Conservation (phyloP, 768 basidiomycete species). For the Guyanaporus albipodus region DNA sequence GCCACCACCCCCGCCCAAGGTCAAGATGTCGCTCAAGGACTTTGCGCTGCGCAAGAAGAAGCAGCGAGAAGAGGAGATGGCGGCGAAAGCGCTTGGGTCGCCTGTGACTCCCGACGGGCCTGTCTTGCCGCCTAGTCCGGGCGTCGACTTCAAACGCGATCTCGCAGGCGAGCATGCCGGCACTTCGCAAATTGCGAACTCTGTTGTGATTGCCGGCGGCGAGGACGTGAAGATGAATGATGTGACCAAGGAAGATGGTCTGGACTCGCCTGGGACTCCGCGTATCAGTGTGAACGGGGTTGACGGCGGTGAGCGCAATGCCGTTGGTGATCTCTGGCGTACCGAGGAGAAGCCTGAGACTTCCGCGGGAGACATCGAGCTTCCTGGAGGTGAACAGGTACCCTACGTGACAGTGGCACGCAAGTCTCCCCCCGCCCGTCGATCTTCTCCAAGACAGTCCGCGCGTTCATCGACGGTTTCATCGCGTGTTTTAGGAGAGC, state of each 20-base stretch:
- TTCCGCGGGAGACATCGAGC: not conserved
- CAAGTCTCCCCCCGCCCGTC: not conserved
- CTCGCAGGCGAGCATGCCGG: slow-evolving; percentile 5
- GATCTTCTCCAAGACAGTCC: not conserved
- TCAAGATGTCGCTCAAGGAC: slow-evolving; percentile 54
- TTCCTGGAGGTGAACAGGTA: not conserved
- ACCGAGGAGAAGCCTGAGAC: not conserved
- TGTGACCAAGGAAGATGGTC: not conserved
- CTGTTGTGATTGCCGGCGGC: not conserved
- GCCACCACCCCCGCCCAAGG: slow-evolving; percentile 46
- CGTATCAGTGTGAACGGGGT: not conserved
- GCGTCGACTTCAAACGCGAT: slow-evolving; percentile 16
- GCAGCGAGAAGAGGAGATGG: slow-evolving; percentile 44
- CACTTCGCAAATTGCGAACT: not conserved
- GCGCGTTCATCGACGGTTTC: not conserved
- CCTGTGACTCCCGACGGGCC: slow-evolving; percentile 15
- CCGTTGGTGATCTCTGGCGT: not conserved
- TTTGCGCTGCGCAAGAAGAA: slow-evolving; percentile 55
- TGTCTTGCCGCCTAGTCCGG: slow-evolving; percentile 20
- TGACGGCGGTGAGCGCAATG: not conserved
- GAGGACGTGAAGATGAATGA: slow-evolving; percentile 13
- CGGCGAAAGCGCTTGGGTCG: slow-evolving; percentile 25
- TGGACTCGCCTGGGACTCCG: not conserved
- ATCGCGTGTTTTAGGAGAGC: slow-evolving; percentile 1
- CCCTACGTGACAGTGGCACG: not conserved